Evolutionary conservation across 148 eudicot genomes (phyloP), one percentile per base, ranked within the genome.

Genomic region (Amaranthus palmeri): DNA sequence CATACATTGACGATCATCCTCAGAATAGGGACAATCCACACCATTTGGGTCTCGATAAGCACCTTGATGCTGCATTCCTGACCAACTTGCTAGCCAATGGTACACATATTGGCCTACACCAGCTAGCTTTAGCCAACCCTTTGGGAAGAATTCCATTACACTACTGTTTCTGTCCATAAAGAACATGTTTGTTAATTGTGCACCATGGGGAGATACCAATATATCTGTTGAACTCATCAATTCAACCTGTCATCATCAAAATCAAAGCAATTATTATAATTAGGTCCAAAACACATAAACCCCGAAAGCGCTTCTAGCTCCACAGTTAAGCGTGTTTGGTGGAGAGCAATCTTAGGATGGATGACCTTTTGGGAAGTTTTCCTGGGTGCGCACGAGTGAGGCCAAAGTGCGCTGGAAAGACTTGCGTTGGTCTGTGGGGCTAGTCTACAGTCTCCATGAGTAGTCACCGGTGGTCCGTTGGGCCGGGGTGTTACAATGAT

Each of bases 161-260:
- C 90, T 89, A 84, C 95, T 91, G 72, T 89, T 89, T 72, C 87
- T 82, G 42, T 91, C 85, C 97, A 89, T 92, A 10, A 89, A 75
- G 72, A 89, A 86, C 86, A 92, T 76, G 87, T 87, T 92, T 49
- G 96, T 85, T 49, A 87, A 62, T 68, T 92, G 97, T 7, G 92
- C 97, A 10, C 97, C 97, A 61, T 89, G 97, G 59, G 96, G 86
- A 14, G 96, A 86, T 42, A 86, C 61, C 76, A 92, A 67, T 5
- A 92, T 81, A 64, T 92, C 97, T 7, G 97, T 89, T 70, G 8
- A 42, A 49, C 92, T 88, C 96, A 92, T 87, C 72, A 92, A 49
- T 75, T 87, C 79, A 70, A 92, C 97, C 97, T 92, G 78, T 56
- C 45, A 44, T 13, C 14, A 61, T 40, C 49, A 59, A 64, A 48